These are phyloP conservation scores for Cutaneotrichosporon sp. DNA, from an alignment of 1,284 basidiomycete genomes.

Conservation along the genomic window DNA sequence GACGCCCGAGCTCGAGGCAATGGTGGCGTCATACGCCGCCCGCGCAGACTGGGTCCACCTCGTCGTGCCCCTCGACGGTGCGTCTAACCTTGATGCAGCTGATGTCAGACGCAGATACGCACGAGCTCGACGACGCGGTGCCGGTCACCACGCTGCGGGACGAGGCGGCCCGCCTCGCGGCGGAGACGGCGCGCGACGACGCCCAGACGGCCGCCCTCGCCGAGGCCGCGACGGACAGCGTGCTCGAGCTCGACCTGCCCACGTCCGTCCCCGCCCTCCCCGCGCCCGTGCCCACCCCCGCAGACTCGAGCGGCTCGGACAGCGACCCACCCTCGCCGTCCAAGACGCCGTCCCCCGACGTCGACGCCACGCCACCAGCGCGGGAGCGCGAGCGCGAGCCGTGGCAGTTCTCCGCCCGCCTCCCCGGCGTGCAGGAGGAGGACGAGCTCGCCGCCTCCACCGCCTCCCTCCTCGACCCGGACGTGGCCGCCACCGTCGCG, in stretches of 20 bases:
- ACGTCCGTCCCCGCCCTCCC: neutral
- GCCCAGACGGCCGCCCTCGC: constrained; percentile 1
- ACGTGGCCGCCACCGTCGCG: constrained; percentile 6
- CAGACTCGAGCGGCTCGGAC: too few relatives aligned
- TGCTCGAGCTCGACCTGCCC: neutral
- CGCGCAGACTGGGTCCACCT: constrained; percentile 35
- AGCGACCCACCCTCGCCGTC: constrained; percentile 1
- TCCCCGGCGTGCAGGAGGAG: constrained; percentile 4
- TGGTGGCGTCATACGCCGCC: constrained; percentile 30
- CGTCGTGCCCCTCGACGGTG: constrained; percentile 27
- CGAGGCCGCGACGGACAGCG: constrained; percentile 1
- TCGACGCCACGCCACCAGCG: constrained; percentile 12
- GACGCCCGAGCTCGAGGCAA: constrained; percentile 27
- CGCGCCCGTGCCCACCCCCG: neutral
- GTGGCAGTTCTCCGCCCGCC: constrained; percentile 3
- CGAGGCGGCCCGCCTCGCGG: constrained; percentile 9
- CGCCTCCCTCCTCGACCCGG: constrained; percentile 6
- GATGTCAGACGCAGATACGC: constrained; percentile 15
- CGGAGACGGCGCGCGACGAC: neutral
- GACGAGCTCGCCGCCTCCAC: neutral
- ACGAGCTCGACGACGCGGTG: constrained; percentile 7
- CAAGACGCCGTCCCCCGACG: neutral
- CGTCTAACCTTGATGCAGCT: constrained; percentile 7
- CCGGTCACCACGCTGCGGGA: constrained; percentile 19
- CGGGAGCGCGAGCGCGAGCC: constrained; percentile 2